phyloP scores from a whole-genome alignment of 371 early-diverging fungal species.

The Actinomucor elegans region DNA sequence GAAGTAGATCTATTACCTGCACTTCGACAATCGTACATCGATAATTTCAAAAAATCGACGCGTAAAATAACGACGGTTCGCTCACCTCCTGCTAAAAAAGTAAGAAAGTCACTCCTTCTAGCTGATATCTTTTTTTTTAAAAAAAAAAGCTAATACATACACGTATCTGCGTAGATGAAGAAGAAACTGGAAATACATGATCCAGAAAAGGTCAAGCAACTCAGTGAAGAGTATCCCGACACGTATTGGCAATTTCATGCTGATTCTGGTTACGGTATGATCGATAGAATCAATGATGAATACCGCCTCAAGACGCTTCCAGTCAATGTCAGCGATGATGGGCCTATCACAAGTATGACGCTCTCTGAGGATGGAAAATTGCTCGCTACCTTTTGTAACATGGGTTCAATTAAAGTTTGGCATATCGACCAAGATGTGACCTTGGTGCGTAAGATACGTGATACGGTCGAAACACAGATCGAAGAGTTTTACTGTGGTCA shows the following conservation, averaged over 20 bases:
- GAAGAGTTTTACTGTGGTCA: constrained; percentile 88
- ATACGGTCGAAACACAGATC: constrained; percentile 74
- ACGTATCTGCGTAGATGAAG: too few species aligned
- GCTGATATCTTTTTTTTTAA: too few species aligned
- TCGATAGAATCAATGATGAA: constrained; percentile 63
- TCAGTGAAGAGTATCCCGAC: constrained; percentile 63
- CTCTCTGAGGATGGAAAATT: constrained; percentile 81
- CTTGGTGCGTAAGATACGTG: constrained; percentile 71
- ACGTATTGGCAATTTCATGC: constrained; percentile 60
- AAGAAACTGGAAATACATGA: constrained; percentile 27
- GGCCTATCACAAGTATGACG: constrained; percentile 73
- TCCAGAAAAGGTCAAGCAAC: constrained; percentile 38
- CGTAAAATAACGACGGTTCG: too few species aligned
- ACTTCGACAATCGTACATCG: neutral
- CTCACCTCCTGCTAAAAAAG: too few species aligned
- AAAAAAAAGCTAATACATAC: too few species aligned
- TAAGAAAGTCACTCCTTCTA: too few species aligned
- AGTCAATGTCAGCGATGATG: constrained; percentile 50
- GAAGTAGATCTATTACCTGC: constrained; percentile 10
- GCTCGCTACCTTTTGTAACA: constrained; percentile 81
- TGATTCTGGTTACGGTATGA: constrained; percentile 40
- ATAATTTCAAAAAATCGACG: too few species aligned
- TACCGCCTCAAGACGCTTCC: constrained; percentile 59
- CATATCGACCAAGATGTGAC: constrained; percentile 65
- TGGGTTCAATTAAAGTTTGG: constrained; percentile 78